Conservation (phyloP, 441 rosid species). For the Jatropha podagrica region DNA sequence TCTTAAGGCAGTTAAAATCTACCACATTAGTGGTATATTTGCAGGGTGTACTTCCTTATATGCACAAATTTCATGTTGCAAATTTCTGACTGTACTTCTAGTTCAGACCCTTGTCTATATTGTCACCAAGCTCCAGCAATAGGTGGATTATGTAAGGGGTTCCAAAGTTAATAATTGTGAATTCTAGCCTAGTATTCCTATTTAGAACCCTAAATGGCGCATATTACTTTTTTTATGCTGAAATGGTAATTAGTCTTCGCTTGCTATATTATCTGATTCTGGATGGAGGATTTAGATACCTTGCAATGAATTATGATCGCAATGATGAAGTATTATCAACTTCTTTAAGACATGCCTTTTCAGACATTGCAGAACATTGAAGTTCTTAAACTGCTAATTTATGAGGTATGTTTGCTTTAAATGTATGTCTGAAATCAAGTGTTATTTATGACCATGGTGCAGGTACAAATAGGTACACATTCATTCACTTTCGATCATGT, state of each 20-base stretch:
- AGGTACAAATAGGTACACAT: conserved; percentile 95
- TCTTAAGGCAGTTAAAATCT: neutral
- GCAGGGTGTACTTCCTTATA: neutral
- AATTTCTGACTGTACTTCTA: conserved; percentile 1
- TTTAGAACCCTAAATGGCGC: neutral
- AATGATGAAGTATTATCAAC: neutral
- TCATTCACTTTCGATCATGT: conserved; percentile 97
- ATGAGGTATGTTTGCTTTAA: neutral
- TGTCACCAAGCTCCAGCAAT: neutral
- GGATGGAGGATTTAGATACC: neutral
- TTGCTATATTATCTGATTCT: neutral
- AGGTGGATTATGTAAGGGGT: neutral
- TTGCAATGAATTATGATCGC: neutral
- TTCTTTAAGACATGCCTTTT: neutral
- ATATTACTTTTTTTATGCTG: neutral
- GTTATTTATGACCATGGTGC: conserved; percentile 23
- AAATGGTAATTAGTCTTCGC: neutral
- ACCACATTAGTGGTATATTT: neutral
- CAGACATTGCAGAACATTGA: neutral
- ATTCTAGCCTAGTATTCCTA: conserved; percentile 1
- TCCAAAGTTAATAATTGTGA: neutral
- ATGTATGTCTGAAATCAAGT: neutral
- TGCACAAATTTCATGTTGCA: neutral
- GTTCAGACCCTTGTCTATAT: neutral
- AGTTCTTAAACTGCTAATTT: neutral